Evolutionary conservation across 148 eudicot genomes (phyloP), one percentile per base, ranked within the genome.

Genomic region (Rhododendron griersonianum): DNA sequence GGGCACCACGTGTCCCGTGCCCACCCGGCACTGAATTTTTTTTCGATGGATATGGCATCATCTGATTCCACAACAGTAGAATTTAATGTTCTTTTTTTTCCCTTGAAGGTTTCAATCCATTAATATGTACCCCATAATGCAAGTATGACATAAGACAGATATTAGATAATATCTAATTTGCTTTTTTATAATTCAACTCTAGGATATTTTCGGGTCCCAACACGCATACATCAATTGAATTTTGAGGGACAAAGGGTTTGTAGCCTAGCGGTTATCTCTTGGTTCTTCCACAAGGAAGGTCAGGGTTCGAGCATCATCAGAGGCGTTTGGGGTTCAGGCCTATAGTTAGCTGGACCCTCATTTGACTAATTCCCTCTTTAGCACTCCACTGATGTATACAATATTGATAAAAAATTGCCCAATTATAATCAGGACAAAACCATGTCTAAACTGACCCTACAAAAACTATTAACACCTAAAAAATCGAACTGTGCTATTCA

Each of bases 21-120:
- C n/a, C n/a, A n/a, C n/a, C n/a, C n/a, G n/a, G n/a, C n/a, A n/a
- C n/a, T n/a, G n/a, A n/a, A n/a, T n/a, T n/a, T n/a, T n/a, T n/a
- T n/a, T n/a, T n/a, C n/a, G 14, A 57, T 41, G 74, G 84, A 53
- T 63, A 63, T 82, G 84, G 53, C 33, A 23, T 61, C 74, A 41
- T 35, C 65, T 14, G 28, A 41, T 23, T 80, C 61, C 61, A 13
- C n/a, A 39, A 5, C 44, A 39, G 44, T 45, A n/a, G 39, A 33
- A 30, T 11, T 28, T 33, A 5, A 30, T 71, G 37, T 33, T 14
- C 28, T 33, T 11, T 13, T 67, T 5, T n/a, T 50, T 9, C 3
- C 14, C 59, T 15, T 71, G 76, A 71, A 30, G 19, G 37, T 28
- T 11, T 71, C 15, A 33, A 71, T 4, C 5, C 19, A 71, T 69